Conservation (phyloP, 1,284 basidiomycete species). For the Athelia sp. region DNA sequence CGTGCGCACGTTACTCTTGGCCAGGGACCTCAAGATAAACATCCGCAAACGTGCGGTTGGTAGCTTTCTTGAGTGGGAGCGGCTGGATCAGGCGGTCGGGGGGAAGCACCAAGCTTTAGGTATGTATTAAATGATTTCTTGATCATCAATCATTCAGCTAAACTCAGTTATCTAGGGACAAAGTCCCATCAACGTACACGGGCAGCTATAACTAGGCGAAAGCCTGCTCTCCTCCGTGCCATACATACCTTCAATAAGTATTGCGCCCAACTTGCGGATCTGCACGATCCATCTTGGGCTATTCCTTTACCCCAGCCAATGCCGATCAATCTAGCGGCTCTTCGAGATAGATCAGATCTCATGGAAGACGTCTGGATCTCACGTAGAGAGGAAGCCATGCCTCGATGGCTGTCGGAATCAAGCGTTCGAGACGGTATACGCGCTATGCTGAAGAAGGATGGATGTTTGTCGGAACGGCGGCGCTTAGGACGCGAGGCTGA, state of each 20-base stretch:
- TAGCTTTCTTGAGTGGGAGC: constrained; percentile 34
- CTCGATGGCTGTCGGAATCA: constrained; percentile 28
- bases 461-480: constrained; percentile 21
- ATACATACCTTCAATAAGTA: constrained; percentile 32
- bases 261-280: constrained; percentile 19
- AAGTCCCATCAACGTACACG: constrained; percentile 32
- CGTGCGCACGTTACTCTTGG: constrained; percentile 24
- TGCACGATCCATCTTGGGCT: constrained; percentile 18
- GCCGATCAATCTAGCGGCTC: constrained; percentile 19
- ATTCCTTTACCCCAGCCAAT: constrained; percentile 29
- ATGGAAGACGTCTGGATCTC: constrained; percentile 37
- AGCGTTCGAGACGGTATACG: constrained; percentile 27
- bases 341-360: constrained; percentile 22
- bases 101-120: constrained; percentile 26
- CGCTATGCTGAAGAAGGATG: constrained; percentile 21
- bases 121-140: constrained; percentile 10
- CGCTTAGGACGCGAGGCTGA: constrained; percentile 17
- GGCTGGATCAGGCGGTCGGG: constrained; percentile 26
- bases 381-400: constrained; percentile 10
- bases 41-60: constrained; percentile 28
- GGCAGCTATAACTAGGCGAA: constrained; percentile 25
- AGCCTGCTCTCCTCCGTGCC: constrained; percentile 24
- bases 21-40: constrained; percentile 31
- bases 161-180: constrained; percentile 19
- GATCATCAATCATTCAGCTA: neutral